phyloP scores from a whole-genome alignment of 352 stramenopile genomes.

The Thalassiosira exigua region DNA sequence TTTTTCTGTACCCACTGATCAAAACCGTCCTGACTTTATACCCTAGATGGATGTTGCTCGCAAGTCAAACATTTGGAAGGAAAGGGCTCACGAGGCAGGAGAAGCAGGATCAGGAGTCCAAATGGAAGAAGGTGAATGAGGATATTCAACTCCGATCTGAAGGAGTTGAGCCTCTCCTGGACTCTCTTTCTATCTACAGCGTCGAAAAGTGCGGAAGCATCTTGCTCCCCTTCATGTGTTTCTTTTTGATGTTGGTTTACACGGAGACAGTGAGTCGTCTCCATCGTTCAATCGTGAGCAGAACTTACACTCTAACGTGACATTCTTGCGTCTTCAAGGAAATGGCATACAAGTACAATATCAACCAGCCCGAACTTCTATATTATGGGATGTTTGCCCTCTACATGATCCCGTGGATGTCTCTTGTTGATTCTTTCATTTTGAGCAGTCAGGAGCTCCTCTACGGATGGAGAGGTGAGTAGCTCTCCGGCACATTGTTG shows the following conservation, averaged over 20 bases:
- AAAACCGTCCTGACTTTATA: slow-evolving; percentile 87
- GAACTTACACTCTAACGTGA: too few species aligned
- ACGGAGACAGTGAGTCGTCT: too few species aligned
- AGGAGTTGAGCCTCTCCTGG: slow-evolving; percentile 93
- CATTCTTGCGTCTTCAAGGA: too few species aligned
- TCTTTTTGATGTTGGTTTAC: slow-evolving; percentile 88
- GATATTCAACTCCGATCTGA: slow-evolving; percentile 92
- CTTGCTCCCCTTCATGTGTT: slow-evolving; percentile 87
- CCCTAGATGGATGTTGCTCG: slow-evolving; percentile 92
- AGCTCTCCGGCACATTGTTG: too few species aligned
- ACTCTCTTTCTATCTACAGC: slow-evolving; percentile 90
- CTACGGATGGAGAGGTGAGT: slow-evolving; percentile 95
- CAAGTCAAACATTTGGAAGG: slow-evolving; percentile 68
- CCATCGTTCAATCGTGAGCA: too few species aligned
- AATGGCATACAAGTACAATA: slow-evolving; percentile 92
- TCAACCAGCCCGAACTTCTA: slow-evolving; percentile 91
- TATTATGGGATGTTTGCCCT: slow-evolving; percentile 95
- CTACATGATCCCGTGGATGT: slow-evolving; percentile 94
- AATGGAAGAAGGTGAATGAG: slow-evolving; percentile 93
- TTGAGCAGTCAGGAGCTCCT: slow-evolving; percentile 95
- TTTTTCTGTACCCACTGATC: slow-evolving; percentile 93
- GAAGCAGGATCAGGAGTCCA: slow-evolving; percentile 90
- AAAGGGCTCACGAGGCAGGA: slow-evolving; percentile 90
- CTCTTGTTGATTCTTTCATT: slow-evolving; percentile 93
- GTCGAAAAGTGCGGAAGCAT: slow-evolving; percentile 90